These are phyloP conservation scores for Tripterygium wilfordii DNA, from an alignment of 177 flowering plant species.

Conservation along the genomic window DNA sequence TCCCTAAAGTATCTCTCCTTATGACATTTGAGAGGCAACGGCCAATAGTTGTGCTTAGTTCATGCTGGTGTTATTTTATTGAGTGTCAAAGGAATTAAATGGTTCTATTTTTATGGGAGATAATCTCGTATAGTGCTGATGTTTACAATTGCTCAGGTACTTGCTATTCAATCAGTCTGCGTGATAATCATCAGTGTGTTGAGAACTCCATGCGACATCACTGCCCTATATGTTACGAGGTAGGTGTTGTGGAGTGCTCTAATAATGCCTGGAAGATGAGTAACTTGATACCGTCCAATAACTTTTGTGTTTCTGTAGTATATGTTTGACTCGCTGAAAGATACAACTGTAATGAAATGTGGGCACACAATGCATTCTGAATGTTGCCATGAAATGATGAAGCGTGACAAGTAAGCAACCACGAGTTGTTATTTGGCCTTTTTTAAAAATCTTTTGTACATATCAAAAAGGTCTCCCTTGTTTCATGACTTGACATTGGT, in stretches of 20 bases:
- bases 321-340: conserved; percentile 89
- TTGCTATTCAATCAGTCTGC: conserved; percentile 60
- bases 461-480: background rate
- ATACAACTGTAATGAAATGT: conserved; percentile 79
- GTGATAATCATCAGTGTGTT: conserved; percentile 69
- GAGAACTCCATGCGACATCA: conserved; percentile 92
- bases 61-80: too few relatives aligned
- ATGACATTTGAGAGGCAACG: too few relatives aligned
- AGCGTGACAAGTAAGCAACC: conserved; percentile 61
- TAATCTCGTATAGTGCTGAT: background rate
- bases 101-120: background rate
- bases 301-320: conserved; percentile 48
- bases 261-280: too few relatives aligned
- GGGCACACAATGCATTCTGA: conserved; percentile 96
- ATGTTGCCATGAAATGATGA: conserved; percentile 72
- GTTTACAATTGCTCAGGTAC: conserved; percentile 27
- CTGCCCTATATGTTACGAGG: conserved; percentile 97
- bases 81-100: background rate
- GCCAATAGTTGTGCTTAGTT: too few relatives aligned
- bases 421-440: too few relatives aligned
- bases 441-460: too few relatives aligned
- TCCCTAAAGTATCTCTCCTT: too few relatives aligned
- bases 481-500: conserved; percentile 1
- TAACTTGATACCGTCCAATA: too few relatives aligned
- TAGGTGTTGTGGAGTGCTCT: too few relatives aligned